Percentiles rank a stretch among this genome's conserved stretches.
These are phyloP conservation scores for Neonectria hederae DNA, from an alignment of 2,329 filamentous ascomycete species.

Conservation along the genomic window DNA sequence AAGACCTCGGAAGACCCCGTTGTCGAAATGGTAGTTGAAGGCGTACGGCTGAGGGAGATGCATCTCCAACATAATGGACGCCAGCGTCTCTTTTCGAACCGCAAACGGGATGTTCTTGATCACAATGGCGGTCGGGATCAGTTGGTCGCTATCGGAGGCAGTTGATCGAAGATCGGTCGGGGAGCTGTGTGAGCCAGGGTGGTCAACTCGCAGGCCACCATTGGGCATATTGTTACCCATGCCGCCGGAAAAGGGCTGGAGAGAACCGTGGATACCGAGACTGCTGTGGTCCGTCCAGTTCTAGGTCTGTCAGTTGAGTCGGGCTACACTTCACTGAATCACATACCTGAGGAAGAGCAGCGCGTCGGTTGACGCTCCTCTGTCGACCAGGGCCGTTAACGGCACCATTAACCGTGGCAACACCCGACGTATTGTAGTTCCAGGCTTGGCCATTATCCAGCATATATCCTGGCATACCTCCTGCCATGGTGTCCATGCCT, in stretches of 20 bases:
- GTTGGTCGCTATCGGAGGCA: conserved; percentile 75
- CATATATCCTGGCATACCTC: conserved; percentile 59
- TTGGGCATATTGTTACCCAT: conserved; percentile 51
- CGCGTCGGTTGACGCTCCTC: conserved; percentile 63
- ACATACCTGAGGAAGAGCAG: conserved; percentile 79
- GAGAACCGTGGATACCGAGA: conserved; percentile 53
- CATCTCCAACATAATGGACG: conserved; percentile 93
- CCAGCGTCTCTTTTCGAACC: conserved; percentile 94
- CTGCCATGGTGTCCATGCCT: conserved; percentile 60
- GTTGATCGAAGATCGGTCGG: conserved; percentile 53
- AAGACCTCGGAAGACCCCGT: conserved; percentile 93
- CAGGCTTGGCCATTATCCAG: conserved; percentile 80
- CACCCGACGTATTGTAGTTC: conserved; percentile 76
- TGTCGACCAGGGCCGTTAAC: conserved; percentile 71
- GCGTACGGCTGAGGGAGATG: conserved; percentile 94
- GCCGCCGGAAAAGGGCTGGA: conserved; percentile 49
- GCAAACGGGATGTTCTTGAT: conserved; percentile 99
- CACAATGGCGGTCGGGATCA: conserved; percentile 97
- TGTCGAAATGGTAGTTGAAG: conserved; percentile 99
- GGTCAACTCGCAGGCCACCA: conserved; percentile 56
- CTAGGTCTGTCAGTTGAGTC: conserved; percentile 44
- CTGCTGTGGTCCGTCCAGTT: conserved; percentile 61
- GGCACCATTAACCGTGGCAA: conserved; percentile 69
- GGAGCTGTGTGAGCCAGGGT: conserved; percentile 52
- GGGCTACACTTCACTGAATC: neutral